Conservation (phyloP, 106 monocot species). For the Narthecium ossifragum region DNA sequence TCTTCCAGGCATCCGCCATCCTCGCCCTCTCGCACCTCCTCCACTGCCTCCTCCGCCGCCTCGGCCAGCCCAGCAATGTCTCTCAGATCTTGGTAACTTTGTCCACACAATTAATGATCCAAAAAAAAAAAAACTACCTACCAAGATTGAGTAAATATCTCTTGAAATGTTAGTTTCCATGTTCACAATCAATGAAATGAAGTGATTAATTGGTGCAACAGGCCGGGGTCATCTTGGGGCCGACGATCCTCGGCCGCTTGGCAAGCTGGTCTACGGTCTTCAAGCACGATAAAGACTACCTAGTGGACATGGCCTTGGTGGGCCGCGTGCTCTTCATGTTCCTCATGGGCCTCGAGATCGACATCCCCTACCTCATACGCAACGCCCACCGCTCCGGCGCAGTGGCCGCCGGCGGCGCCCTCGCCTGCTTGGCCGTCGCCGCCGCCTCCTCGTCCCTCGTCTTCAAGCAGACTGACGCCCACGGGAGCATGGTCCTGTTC, state of each 20-base stretch:
- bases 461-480: constrained; percentile 6
- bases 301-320: constrained; percentile 14
- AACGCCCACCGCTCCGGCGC: neutral
- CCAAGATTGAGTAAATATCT: neutral
- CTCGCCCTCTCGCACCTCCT: constrained; percentile 19
- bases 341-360: constrained; percentile 28
- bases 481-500: constrained; percentile 5
- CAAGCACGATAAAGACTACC: constrained; percentile 9
- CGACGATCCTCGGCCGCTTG: constrained; percentile 10
- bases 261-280: neutral
- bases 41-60: constrained; percentile 16
- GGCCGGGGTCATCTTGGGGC: constrained; percentile 24
- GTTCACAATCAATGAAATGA: neutral
- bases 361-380: constrained; percentile 19
- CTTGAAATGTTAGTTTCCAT: neutral
- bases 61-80: constrained; percentile 22
- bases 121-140: neutral
- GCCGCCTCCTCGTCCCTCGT: constrained; percentile 12
- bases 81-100: constrained; percentile 24
- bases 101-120: neutral
- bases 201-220: too few relatives aligned
- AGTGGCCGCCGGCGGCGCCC: constrained; percentile 8
- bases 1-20: constrained; percentile 10
- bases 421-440: constrained; percentile 8
- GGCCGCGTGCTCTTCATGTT: constrained; percentile 36